Conservation (phyloP, 768 basidiomycete species). For the Cystofilobasidium bisporidii region DNA sequence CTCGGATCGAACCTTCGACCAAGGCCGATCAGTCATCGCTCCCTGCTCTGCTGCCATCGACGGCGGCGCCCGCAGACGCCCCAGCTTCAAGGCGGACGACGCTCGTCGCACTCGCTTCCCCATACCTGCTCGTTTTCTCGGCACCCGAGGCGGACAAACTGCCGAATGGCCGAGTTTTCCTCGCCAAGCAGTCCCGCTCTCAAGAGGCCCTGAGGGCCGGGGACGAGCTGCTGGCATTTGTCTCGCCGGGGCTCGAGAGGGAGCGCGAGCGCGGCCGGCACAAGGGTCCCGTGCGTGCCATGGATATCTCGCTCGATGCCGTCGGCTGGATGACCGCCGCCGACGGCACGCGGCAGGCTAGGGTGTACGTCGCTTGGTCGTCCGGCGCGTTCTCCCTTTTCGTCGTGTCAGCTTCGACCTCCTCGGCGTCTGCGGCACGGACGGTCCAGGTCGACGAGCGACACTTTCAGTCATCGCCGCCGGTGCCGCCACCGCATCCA, state of each 20-base stretch:
- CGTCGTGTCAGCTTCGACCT: background rate
- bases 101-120: background rate
- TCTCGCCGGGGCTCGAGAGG: background rate
- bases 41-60: background rate
- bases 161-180: background rate
- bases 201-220: background rate
- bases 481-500: slow-evolving; percentile 11
- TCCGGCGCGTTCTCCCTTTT: slow-evolving; percentile 21
- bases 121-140: slow-evolving; percentile 1
- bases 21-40: background rate
- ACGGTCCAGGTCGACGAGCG: slow-evolving; percentile 5
- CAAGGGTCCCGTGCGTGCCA: background rate
- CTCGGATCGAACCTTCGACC: background rate
- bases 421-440: background rate
- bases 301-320: background rate
- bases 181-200: background rate
- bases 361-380: slow-evolving; percentile 18
- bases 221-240: background rate
- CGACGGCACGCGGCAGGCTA: too few relatives aligned
- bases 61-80: background rate
- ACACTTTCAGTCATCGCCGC: slow-evolving; percentile 19
- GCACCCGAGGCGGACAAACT: background rate
- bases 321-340: background rate
- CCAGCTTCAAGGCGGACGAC: background rate
- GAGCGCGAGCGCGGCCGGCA: background rate